Conservation (phyloP, 345 rosid species). For the Viola odorata region DNA sequence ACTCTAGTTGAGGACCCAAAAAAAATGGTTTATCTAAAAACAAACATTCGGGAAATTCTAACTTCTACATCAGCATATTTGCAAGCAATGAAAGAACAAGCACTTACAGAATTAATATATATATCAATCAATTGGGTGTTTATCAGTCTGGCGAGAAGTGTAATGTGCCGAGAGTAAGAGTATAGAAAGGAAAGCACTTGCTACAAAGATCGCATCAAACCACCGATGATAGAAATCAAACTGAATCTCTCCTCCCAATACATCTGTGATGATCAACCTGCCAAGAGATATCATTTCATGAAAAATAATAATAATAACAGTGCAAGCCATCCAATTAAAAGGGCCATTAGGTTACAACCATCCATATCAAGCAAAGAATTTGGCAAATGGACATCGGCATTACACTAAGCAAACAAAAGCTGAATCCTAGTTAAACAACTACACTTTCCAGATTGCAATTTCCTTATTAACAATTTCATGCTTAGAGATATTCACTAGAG, state of each 20-base stretch:
- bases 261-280: slow-evolving; percentile 94
- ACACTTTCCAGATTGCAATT: no score
- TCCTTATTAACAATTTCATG: no score
- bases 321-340: no score
- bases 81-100: background rate
- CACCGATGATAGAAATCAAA: slow-evolving; percentile 95
- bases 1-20: no score
- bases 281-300: slow-evolving; percentile 23
- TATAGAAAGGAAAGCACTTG: slow-evolving; percentile 91
- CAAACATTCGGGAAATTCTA: background rate
- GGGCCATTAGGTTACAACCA: no score
- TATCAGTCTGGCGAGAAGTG: slow-evolving; percentile 92
- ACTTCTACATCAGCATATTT: slow-evolving; percentile 1
- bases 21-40: background rate
- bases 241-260: slow-evolving; percentile 95
- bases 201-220: slow-evolving; percentile 95
- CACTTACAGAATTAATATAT: slow-evolving; percentile 23
- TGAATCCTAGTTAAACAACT: no score
- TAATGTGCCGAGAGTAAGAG: slow-evolving; percentile 91
- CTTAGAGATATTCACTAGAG: no score
- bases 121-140: slow-evolving; percentile 75
- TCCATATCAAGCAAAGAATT: no score
- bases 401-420: no score
- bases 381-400: no score
- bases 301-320: background rate